Evolutionary conservation across 2,329 filamentous ascomycete genomes (phyloP).

Genomic region (Fusarium citri): DNA sequence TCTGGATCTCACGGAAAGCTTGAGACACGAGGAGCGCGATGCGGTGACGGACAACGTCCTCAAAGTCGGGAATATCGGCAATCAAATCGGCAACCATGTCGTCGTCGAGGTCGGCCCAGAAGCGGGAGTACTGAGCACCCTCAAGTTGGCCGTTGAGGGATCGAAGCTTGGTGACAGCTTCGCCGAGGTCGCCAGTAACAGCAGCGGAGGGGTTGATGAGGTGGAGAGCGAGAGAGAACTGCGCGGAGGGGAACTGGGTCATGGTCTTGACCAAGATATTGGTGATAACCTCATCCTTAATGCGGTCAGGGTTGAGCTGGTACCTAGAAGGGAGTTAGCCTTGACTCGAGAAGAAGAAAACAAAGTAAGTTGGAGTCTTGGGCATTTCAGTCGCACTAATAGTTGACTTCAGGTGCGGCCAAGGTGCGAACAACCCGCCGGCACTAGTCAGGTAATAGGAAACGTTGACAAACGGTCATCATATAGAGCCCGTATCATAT

Average conservation of each 20-base stretch:
- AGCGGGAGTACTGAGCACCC: constrained; percentile 87
- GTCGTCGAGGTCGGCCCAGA: constrained; percentile 95
- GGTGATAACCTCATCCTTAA: constrained; percentile 96
- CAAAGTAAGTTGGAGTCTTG: constrained; percentile 6
- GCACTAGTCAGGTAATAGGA: constrained; percentile 94
- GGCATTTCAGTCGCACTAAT: constrained; percentile 79
- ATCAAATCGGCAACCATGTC: constrained; percentile 96
- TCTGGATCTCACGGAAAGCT: constrained; percentile 78
- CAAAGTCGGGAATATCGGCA: constrained; percentile 93
- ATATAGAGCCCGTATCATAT: constrained; percentile 63
- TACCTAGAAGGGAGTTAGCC: constrained; percentile 70
- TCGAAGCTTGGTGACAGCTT: constrained; percentile 90
- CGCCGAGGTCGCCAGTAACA: constrained; percentile 78
- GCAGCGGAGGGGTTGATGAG: constrained; percentile 85
- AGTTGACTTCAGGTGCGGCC: constrained; percentile 71
- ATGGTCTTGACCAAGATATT: constrained; percentile 99
- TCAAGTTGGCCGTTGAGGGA: constrained; percentile 88
- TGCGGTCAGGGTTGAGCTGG: constrained; percentile 99
- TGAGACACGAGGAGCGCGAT: constrained; percentile 90
- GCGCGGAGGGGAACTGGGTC: constrained; percentile 94
- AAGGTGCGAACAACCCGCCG: constrained; percentile 58
- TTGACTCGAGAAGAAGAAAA: constrained; percentile 4
- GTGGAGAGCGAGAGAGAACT: constrained; percentile 94
- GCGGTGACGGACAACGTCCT: constrained; percentile 89
- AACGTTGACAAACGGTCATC: constrained; percentile 83